phyloP scores from a whole-genome alignment of 2,329 filamentous ascomycete species.

The Pseudogymnoascus sp. region DNA sequence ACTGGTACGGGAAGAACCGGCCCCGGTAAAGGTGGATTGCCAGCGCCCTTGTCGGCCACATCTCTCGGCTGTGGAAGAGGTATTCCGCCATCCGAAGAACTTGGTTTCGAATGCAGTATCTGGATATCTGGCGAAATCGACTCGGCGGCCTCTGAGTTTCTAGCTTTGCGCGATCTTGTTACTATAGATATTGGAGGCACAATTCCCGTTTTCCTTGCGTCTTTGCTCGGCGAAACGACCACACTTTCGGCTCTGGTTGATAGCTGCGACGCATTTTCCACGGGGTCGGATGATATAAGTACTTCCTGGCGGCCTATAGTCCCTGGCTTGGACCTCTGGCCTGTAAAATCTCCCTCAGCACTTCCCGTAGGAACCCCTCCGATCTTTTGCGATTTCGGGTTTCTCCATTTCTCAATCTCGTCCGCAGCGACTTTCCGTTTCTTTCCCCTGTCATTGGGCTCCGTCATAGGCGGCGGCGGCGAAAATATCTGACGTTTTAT shows the following conservation, averaged over 20 bases:
- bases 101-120: not conserved
- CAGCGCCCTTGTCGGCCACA: no score
- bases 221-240: not conserved
- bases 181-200: not conserved
- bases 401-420: not conserved
- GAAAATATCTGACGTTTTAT: not conserved
- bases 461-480: not conserved
- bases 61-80: no score
- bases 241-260: not conserved
- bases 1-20: not conserved
- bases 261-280: not conserved
- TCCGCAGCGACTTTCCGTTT: not conserved
- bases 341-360: not conserved
- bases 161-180: not conserved
- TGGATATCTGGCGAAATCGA: not conserved
- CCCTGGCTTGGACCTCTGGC: not conserved
- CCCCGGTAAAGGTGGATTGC: not conserved
- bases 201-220: not conserved
- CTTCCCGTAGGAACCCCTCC: not conserved
- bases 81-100: not conserved
- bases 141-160: not conserved
- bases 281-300: not conserved
- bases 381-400: not conserved
- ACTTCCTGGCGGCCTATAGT: not conserved
- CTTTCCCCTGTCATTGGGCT: not conserved